A percentile compares a stretch with the other conserved stretches of the same genome.
These are phyloP conservation scores for Saccharum spontaneum DNA, from an alignment of 176 grass and related monocot species.

Conservation along the genomic window DNA sequence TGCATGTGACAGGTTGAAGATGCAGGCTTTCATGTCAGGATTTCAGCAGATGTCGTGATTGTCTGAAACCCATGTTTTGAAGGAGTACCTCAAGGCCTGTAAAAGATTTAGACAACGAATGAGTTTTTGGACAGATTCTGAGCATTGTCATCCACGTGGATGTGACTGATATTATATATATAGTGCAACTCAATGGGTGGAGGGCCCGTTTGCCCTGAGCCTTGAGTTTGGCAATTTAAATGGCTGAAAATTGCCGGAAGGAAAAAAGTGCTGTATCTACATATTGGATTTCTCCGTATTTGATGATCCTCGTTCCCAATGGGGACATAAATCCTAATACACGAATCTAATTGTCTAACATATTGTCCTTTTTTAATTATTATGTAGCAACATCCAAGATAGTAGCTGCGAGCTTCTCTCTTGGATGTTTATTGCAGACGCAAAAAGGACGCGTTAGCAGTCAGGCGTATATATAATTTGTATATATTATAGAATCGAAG, in stretches of 20 bases:
- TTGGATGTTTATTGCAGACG: no score
- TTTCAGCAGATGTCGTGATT: slow-evolving; percentile 62
- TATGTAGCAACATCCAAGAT: neutral
- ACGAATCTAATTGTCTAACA: neutral
- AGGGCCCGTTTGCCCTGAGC: neutral
- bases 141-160: neutral
- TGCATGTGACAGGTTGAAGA: slow-evolving; percentile 12
- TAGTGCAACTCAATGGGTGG: neutral
- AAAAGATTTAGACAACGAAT: neutral
- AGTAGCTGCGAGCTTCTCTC: neutral
- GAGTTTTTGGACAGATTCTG: neutral
- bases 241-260: neutral
- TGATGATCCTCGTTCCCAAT: neutral
- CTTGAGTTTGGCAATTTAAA: neutral
- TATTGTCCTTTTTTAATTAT: neutral
- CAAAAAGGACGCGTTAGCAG: no score
- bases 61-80: slow-evolving; percentile 57
- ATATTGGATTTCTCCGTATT: neutral
- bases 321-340: neutral
- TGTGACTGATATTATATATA: neutral
- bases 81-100: slow-evolving; percentile 64
- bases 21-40: slow-evolving; percentile 35
- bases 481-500: no score
- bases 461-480: no score
- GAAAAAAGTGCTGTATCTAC: neutral